Evolutionary conservation across 2,329 filamentous ascomycete species (phyloP).

Genomic region (Hypoxylon sp.): DNA sequence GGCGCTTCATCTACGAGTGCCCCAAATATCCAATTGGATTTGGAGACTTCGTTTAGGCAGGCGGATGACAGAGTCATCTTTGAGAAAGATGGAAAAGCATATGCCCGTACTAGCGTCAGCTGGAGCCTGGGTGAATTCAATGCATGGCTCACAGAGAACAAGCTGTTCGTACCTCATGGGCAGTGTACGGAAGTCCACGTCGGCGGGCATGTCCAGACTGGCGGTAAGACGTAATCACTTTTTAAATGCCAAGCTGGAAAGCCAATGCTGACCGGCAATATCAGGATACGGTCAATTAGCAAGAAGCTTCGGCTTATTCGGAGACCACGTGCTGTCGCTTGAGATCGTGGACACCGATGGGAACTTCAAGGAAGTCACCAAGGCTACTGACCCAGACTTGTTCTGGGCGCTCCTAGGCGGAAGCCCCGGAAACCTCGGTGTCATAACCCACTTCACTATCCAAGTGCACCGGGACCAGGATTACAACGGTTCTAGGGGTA

Average conservation of each 20-base stretch:
- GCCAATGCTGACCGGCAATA: constrained; percentile 11
- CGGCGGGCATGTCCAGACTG: constrained; percentile 64
- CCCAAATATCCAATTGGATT: constrained; percentile 63
- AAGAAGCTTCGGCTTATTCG: constrained; percentile 67
- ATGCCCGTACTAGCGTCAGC: constrained; percentile 60
- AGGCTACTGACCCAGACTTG: constrained; percentile 66
- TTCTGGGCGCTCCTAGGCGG: constrained; percentile 73
- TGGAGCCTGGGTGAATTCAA: constrained; percentile 61
- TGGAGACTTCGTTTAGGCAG: constrained; percentile 58
- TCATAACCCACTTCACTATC: constrained; percentile 69
- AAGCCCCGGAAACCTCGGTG: constrained; percentile 70
- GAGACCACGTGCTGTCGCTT: constrained; percentile 66
- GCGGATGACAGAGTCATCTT: constrained; percentile 54
- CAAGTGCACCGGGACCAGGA: constrained; percentile 59
- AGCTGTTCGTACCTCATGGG: constrained; percentile 62
- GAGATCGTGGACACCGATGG: constrained; percentile 66
- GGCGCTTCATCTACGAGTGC: constrained; percentile 63
- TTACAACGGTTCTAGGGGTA: constrained; percentile 59
- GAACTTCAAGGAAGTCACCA: constrained; percentile 61
- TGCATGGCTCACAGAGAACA: constrained; percentile 58
- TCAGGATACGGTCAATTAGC: constrained; percentile 61
- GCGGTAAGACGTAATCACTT: constrained; percentile 53
- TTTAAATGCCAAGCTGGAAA: neutral
- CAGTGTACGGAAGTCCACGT: constrained; percentile 63
- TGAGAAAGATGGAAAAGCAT: constrained; percentile 55